Evolutionary conservation across 306 rosid genomes (phyloP), one percentile per base, ranked within the genome.

Genomic region (Adenanthera pavonina): DNA sequence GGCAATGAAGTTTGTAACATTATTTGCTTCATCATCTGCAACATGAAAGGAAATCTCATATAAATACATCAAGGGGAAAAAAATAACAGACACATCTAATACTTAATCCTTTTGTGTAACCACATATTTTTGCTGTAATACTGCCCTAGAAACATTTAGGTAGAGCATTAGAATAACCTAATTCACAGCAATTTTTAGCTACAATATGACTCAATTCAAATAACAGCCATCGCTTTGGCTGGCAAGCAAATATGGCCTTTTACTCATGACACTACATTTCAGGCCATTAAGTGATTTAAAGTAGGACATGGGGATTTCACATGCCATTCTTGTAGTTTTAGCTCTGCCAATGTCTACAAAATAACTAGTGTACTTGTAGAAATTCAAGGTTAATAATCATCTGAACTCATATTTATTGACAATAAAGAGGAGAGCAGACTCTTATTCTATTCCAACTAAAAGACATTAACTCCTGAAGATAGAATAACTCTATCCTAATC

Each of bases 11-110:
- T 78, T 51, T 65, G 99, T 74, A 83, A 87, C 74, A n/a, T 90
- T 53, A 72, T 86, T 90, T 66, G 86, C 88, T 83, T 85, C 94
- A 35, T 15, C 46, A 81, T 92, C 99, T 95, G 97, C 92, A 92
- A 82, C 74, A 71, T 73, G 62, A 47, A 87, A 81, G 56, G 73
- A 72, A 75, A 72, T 62, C 46, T 66, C 44, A 48, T 82, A 48
- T 80, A 46, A 65, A 77, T 44, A 83, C 34, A 70, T 71, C 33
- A 36, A 68, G n/a, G 17, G 46, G 35, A 38, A 49, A n/a, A 80
- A 59, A 62, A 74, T 61, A 20, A 74, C 30, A 56, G 78, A 49
- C 48, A 38, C 79, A 65, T 61, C 13, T 33, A 59, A 82, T 67
- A 72, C 74, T 65, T 35, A 64, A 60, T 79, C 77, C 46, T 67